Evolutionary conservation across 805 yeast species (phyloP), one percentile per base, ranked within the genome.

Genomic region (Ascoidea tarda): DNA sequence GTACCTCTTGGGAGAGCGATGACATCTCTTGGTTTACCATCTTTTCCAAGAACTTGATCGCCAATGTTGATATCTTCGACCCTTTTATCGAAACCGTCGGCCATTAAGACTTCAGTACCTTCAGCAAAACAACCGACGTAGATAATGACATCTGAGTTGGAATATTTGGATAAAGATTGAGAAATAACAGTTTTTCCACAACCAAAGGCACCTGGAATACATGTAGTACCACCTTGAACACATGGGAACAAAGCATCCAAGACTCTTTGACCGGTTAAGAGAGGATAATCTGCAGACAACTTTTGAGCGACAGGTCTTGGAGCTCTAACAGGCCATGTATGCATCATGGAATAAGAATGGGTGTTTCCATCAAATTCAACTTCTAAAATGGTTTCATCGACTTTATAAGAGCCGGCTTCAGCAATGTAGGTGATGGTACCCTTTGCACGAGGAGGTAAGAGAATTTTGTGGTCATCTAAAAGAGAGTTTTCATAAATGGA

Each of bases 181-280:
- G 99, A 91, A 67, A 91, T 91, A 63, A 91, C 99, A 10, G 99
- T 91, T 69, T 90, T 93, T 71, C 99, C 99, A 73, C 98, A 93
- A 59, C 99, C 99, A 63, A 93, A 93, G 58, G 99, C 99, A 73
- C 99, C 99, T 49, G 99, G 99, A 69, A 93, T 93, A 84, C 99
- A 95, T 44, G 99, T 93, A 46, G 99, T 93, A 76, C 99, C 99
- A 74, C 99, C 99, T 76, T 93, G 99, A 62, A 93, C 99, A 81
- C 95, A 86, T 49, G 99, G 99, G 79, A 93, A 93, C 59, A 93
- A 78, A 33, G 99, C 84, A 71, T 93, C 99, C 69, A 93, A 77
- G 51, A 93, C 99, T 78, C 99, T 87, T 76, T 93, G 99, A 64
- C 99, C 99, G 16, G 99, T 93, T 63, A 93, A 78, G 62, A 93